Percentiles rank a stretch among this genome's conserved stretches.
Evolutionary conservation across 2,329 filamentous ascomycete species (phyloP).

Genomic region (Epichloe hybrida): DNA sequence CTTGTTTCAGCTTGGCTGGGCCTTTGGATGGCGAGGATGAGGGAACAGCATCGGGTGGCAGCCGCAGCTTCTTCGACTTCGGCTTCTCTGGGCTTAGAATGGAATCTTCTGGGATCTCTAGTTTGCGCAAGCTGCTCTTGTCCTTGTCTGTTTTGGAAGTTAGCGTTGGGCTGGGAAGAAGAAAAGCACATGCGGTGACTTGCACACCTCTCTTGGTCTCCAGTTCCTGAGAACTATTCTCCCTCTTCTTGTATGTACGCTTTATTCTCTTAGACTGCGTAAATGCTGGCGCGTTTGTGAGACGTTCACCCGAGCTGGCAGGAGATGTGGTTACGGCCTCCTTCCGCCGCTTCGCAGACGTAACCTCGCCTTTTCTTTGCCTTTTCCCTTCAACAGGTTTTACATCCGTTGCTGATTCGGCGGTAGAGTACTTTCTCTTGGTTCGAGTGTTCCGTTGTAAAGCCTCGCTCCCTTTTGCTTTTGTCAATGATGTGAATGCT

Average conservation of each 20-base stretch:
- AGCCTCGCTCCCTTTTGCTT: not conserved
- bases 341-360: not conserved
- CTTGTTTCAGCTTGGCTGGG: slow-evolving; percentile 1
- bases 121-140: not conserved
- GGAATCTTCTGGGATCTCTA: slow-evolving; percentile 2
- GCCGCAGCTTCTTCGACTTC: not conserved
- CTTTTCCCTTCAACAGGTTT: slow-evolving; percentile 3
- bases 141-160: not conserved
- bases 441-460: slow-evolving; percentile 2
- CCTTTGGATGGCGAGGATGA: not conserved
- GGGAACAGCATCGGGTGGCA: not conserved
- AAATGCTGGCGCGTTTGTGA: slow-evolving; percentile 14
- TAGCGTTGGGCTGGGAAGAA: not conserved
- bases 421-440: slow-evolving; percentile 1
- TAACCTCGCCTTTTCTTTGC: not conserved
- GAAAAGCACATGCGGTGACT: not conserved
- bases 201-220: slow-evolving; percentile 4
- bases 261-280: slow-evolving; percentile 9
- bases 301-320: slow-evolving; percentile 11
- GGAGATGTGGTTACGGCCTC: not conserved
- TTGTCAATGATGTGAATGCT: slow-evolving; percentile 21
- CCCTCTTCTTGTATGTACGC: slow-evolving; percentile 14
- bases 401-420: not conserved
- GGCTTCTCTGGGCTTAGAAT: slow-evolving; percentile 4
- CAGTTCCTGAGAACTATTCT: slow-evolving; percentile 11